These are phyloP conservation scores for Lipomyces kockii DNA, from an alignment of 805 yeast species.

Conservation along the genomic window DNA sequence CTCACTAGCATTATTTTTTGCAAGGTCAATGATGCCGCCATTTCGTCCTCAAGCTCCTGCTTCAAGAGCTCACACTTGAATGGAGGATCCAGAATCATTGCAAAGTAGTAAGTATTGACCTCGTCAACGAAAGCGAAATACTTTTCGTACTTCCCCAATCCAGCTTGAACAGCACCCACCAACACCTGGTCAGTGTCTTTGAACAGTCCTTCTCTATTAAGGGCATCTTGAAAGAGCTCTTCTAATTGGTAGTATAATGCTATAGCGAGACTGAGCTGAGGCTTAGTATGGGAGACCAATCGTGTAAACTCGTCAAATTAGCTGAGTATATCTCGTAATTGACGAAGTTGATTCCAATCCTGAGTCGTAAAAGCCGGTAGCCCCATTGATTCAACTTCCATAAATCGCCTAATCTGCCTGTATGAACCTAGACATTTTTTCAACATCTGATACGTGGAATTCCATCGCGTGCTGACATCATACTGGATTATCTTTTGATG, in stretches of 20 bases:
- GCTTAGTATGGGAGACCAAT: not conserved
- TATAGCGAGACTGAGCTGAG: not conserved
- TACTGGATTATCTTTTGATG: not conserved
- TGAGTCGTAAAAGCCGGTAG: constrained; percentile 54
- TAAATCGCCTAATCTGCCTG: not conserved
- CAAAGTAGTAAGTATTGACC: constrained; percentile 9
- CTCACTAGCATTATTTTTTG: too few species aligned
- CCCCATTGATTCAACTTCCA: constrained; percentile 41
- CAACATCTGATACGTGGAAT: not conserved
- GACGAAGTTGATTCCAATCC: constrained; percentile 2
- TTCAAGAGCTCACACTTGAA: constrained; percentile 7
- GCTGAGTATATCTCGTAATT: not conserved
- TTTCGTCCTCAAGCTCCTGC: constrained; percentile 6
- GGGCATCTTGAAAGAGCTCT: not conserved
- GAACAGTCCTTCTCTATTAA: not conserved
- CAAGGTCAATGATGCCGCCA: too few species aligned
- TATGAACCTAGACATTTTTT: not conserved
- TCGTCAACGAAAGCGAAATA: constrained; percentile 10
- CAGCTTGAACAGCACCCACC: constrained; percentile 3
- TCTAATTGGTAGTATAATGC: constrained; percentile 2
- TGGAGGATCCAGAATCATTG: constrained; percentile 5
- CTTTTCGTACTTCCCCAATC: constrained; percentile 2
- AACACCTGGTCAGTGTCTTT: constrained; percentile 1
- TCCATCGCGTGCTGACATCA: constrained; percentile 4
- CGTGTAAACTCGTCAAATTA: not conserved